These are phyloP conservation scores for Neurospora sp. DNA, from an alignment of 2,329 filamentous ascomycete genomes.

Conservation along the genomic window DNA sequence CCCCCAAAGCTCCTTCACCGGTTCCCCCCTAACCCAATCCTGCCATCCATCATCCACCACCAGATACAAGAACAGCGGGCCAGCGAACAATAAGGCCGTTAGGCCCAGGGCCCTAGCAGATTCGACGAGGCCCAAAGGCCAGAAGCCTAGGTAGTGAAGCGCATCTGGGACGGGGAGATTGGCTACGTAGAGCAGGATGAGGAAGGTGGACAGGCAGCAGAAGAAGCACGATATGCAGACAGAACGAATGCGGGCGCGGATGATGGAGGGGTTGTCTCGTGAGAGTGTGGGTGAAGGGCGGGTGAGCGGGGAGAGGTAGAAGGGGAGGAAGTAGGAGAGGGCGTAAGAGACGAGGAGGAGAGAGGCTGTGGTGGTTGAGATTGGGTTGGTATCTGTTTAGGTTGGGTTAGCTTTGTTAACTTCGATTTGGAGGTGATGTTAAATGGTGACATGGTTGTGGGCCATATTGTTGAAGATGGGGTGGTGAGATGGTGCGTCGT, in stretches of 20 bases:
- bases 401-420: constrained; percentile 25
- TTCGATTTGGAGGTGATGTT: constrained; percentile 5
- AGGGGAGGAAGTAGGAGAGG: constrained; percentile 79
- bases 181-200: constrained; percentile 48
- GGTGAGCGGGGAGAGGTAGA: constrained; percentile 74
- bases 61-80: constrained; percentile 72
- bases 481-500: background rate
- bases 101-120: constrained; percentile 55
- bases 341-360: constrained; percentile 55
- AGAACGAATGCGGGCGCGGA: constrained; percentile 72
- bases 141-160: constrained; percentile 67
- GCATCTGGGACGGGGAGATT: constrained; percentile 41
- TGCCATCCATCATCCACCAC: constrained; percentile 64
- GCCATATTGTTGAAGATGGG: no score
- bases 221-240: constrained; percentile 66
- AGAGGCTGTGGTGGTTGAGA: constrained; percentile 28
- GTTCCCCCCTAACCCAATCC: constrained; percentile 48
- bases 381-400: constrained; percentile 29
- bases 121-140: constrained; percentile 62
- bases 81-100: constrained; percentile 70
- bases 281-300: constrained; percentile 70
- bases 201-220: constrained; percentile 57
- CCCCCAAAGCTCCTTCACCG: constrained; percentile 49
- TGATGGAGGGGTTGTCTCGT: constrained; percentile 81
- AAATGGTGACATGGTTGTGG: background rate